Percentiles rank a stretch among this genome's conserved stretches.
phyloP scores from a whole-genome alignment of 352 stramenopile species.

The Blastocystis sp. region DNA sequence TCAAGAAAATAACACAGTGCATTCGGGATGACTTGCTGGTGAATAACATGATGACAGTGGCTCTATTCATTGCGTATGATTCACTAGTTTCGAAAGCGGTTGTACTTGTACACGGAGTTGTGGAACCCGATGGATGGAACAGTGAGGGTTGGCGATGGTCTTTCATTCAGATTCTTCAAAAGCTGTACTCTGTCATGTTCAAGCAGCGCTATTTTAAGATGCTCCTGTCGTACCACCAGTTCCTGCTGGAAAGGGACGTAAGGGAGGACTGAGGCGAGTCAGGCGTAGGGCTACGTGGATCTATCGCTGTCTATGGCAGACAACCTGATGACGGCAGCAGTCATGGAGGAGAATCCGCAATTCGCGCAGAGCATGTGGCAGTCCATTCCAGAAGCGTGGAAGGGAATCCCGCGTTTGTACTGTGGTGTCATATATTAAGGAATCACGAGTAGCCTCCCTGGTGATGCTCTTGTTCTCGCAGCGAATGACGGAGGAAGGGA shows the following conservation, averaged over 20 bases:
- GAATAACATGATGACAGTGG: slow-evolving; percentile 49
- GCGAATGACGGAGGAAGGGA: slow-evolving; percentile 7
- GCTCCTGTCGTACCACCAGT: slow-evolving; percentile 56
- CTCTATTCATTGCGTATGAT: background rate
- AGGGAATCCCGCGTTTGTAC: background rate
- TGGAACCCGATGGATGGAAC: slow-evolving; percentile 56
- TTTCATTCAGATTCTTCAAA: slow-evolving; percentile 23
- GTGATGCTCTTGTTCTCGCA: slow-evolving; percentile 54
- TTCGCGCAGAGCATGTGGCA: slow-evolving; percentile 20
- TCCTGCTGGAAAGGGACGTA: slow-evolving; percentile 59
- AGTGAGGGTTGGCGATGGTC: background rate
- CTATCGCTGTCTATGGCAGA: slow-evolving; percentile 12
- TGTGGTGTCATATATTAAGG: background rate
- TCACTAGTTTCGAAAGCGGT: slow-evolving; percentile 34
- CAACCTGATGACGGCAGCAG: slow-evolving; percentile 13
- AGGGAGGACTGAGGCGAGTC: no score
- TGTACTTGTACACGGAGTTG: slow-evolving; percentile 24
- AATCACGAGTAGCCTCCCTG: background rate
- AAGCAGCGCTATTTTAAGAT: slow-evolving; percentile 34
- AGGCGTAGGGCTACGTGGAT: slow-evolving; percentile 32
- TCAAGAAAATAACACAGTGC: slow-evolving; percentile 37
- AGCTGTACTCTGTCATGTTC: slow-evolving; percentile 54
- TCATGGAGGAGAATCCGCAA: background rate
- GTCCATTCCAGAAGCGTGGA: slow-evolving; percentile 47
- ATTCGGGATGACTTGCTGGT: slow-evolving; percentile 30